phyloP scores from a whole-genome alignment of 1,139 yeast species.

The Diutina scorzettiae region DNA sequence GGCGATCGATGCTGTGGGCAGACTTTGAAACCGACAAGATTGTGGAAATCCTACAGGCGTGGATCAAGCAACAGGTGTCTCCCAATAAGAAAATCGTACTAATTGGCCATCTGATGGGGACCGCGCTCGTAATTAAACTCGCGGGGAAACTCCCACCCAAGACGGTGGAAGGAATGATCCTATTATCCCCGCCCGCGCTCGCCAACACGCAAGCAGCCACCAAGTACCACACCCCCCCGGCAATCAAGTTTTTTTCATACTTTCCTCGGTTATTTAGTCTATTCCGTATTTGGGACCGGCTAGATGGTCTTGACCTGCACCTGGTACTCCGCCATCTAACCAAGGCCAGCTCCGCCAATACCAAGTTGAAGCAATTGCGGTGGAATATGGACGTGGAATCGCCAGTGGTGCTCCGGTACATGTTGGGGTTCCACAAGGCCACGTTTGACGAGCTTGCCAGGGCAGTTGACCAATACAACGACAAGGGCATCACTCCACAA shows the following conservation, averaged over 20 bases:
- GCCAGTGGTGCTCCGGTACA: slow-evolving; percentile 39
- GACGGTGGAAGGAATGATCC: slow-evolving; percentile 34
- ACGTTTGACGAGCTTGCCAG: slow-evolving; percentile 30
- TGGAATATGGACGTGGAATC: slow-evolving; percentile 64
- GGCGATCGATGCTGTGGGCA: slow-evolving; percentile 23
- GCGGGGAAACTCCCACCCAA: slow-evolving; percentile 28
- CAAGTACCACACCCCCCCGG: slow-evolving; percentile 9
- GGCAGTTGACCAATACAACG: slow-evolving; percentile 26
- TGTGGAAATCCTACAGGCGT: slow-evolving; percentile 31
- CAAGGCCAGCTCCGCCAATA: slow-evolving; percentile 20
- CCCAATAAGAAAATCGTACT: slow-evolving; percentile 39
- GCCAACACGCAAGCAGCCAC: slow-evolving; percentile 4
- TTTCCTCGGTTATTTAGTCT: slow-evolving; percentile 43
- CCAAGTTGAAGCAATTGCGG: slow-evolving; percentile 47
- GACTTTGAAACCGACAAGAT: slow-evolving; percentile 39
- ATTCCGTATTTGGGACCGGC: slow-evolving; percentile 48
- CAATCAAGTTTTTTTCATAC: slow-evolving; percentile 18
- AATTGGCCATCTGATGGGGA: slow-evolving; percentile 71
- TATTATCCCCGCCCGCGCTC: slow-evolving; percentile 42
- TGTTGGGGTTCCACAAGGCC: slow-evolving; percentile 35
- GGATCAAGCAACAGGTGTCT: slow-evolving; percentile 28
- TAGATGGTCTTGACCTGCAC: slow-evolving; percentile 46
- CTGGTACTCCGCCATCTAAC: slow-evolving; percentile 44
- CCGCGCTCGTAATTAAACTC: slow-evolving; percentile 40
- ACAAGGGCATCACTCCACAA: slow-evolving; percentile 14